These are phyloP conservation scores for Phytophthora cryptogea DNA, from an alignment of 352 stramenopile genomes.

Conservation along the genomic window DNA sequence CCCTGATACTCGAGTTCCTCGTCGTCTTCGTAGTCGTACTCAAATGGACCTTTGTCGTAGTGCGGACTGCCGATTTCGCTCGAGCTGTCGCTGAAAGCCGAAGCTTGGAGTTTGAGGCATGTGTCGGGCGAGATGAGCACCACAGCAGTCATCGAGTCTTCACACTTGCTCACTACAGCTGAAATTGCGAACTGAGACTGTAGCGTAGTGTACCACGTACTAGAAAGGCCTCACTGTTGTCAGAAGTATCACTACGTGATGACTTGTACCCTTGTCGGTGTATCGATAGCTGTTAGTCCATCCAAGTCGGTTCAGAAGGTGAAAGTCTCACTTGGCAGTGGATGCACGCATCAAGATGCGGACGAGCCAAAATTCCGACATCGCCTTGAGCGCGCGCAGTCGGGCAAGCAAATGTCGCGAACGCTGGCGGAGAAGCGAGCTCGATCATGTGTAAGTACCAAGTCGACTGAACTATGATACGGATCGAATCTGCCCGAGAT, in stretches of 20 bases:
- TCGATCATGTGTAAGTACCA: background rate
- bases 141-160: constrained; percentile 1
- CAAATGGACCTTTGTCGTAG: constrained; percentile 15
- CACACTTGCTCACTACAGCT: background rate
- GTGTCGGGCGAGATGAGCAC: constrained; percentile 28
- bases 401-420: constrained; percentile 7
- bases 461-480: background rate
- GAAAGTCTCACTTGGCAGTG: constrained; percentile 7
- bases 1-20: constrained; percentile 8
- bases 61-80: constrained; percentile 26
- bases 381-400: background rate
- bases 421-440: constrained; percentile 1
- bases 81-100: constrained; percentile 43
- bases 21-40: constrained; percentile 16
- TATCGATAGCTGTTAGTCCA: background rate
- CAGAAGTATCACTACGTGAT: constrained; percentile 3
- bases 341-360: constrained; percentile 3
- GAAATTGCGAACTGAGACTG: constrained; percentile 13
- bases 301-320: constrained; percentile 7
- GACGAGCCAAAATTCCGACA: background rate
- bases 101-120: constrained; percentile 25
- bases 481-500: constrained; percentile 16
- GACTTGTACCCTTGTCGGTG: background rate
- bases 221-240: background rate
- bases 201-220: background rate